These are phyloP conservation scores for Penicillium turbatum DNA, from an alignment of 495 filamentous ascomycete species.

Conservation along the genomic window DNA sequence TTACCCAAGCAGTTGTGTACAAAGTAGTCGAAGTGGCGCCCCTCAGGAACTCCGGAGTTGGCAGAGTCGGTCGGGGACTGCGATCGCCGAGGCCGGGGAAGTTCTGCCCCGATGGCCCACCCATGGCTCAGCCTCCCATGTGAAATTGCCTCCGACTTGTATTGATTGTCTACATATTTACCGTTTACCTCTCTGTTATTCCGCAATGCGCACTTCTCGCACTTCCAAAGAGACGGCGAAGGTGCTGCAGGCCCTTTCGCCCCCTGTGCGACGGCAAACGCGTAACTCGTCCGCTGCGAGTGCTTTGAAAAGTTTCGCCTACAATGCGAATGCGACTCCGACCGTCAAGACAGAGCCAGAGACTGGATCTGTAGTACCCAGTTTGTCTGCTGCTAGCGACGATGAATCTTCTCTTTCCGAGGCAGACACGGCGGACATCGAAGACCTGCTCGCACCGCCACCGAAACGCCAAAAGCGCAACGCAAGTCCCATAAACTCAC, in stretches of 20 bases:
- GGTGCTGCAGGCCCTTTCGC: constrained; percentile 43
- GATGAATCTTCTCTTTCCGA: constrained; percentile 44
- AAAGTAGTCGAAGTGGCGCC: neutral
- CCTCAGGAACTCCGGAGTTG: neutral
- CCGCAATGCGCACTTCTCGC: constrained; percentile 57
- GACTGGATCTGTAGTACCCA: constrained; percentile 5
- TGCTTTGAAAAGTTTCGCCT: constrained; percentile 31
- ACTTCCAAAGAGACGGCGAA: constrained; percentile 56
- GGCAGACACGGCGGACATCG: constrained; percentile 52
- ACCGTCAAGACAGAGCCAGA: constrained; percentile 14
- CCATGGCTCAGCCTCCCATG: constrained; percentile 16
- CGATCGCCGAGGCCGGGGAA: constrained; percentile 8
- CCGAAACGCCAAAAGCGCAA: constrained; percentile 52
- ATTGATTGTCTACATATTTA: neutral
- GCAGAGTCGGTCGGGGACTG: constrained; percentile 2
- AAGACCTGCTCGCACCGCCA: constrained; percentile 52
- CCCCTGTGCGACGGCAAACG: constrained; percentile 38
- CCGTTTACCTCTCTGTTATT: neutral
- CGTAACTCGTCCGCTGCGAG: constrained; percentile 30
- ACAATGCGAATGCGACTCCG: constrained; percentile 14
- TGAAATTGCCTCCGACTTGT: constrained; percentile 14
- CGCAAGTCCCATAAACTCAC: constrained; percentile 6
- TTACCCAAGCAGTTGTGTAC: neutral
- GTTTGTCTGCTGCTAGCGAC: constrained; percentile 12
- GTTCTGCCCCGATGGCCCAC: neutral